Evolutionary conservation across 371 early-diverging fungal species (phyloP), one percentile per base, ranked within the genome.

Genomic region (Mucor velutinosus): DNA sequence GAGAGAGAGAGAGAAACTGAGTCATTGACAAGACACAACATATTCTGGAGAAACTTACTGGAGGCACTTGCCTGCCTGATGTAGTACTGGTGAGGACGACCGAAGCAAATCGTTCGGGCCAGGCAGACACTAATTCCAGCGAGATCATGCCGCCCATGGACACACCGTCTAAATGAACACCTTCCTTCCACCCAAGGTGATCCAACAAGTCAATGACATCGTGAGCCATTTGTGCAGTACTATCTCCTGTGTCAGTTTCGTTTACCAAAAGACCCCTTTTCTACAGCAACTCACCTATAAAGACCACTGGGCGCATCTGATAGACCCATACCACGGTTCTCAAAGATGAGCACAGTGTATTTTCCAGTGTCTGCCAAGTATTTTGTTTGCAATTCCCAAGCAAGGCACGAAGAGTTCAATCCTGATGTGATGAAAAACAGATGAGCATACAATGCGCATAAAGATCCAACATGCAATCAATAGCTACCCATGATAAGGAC

Each of bases 131-230:
- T 51, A 90, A 60, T 43, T 86, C 82, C 58, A 87, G 85, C 2
- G 89, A 76, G 39, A 90, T 84, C 90, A 90, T 90, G 25, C 88
- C 89, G 27, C 92, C 91, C 90, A 92, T 90, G 7, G 88, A 88
- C 1, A 91, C 75, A 10, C 92, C 93, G 55, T 80, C 76, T 30
- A 92, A 39, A 69, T 90, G 86, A 17, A 91, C 75, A n/a, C 86
- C 72, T 2, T 77, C 58, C 5, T 63, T 77, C 92, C 92, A 92
- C 7, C 84, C 86, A 21, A 92, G 56, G 30, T 87, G 82, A 33
- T 82, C 82, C 45, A 92, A 68, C 5, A 92, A 65, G 17, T 82
- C 78, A 51, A 74, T 67, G 0, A 86, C 83, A 62, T 93, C 93
- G 25, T 72, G 58, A 7, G 92, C 92, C 85, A 93, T 78, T 63